Conservation (phyloP, 805 yeast genomes). For the Lachancea nothofagi region DNA sequence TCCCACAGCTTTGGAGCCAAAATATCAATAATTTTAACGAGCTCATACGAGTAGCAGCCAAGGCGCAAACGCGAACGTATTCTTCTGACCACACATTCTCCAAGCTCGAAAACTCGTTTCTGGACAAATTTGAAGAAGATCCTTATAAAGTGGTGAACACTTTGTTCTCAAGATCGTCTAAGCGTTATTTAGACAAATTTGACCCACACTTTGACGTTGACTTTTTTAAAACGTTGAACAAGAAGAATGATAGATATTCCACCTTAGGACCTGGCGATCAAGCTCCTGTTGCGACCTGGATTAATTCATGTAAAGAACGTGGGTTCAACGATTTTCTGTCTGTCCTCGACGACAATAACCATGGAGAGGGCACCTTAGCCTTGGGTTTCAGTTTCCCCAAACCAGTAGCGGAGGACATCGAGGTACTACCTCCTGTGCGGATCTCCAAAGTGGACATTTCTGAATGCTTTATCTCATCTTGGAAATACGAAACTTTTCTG, state of each 20-base stretch:
- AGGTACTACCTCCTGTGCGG: constrained; percentile 31
- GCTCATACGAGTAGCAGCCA: constrained; percentile 34
- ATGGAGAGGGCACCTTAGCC: constrained; percentile 19
- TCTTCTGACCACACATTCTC: constrained; percentile 34
- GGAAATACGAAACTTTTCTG: constrained; percentile 37
- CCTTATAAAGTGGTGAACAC: constrained; percentile 34
- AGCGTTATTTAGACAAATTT: constrained; percentile 31
- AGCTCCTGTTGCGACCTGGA: constrained; percentile 23
- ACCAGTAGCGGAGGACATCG: constrained; percentile 5
- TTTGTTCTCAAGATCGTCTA: constrained; percentile 35
- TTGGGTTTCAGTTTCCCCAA: constrained; percentile 13
- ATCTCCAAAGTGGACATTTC: constrained; percentile 35
- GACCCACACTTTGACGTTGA: constrained; percentile 30
- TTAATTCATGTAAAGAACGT: constrained; percentile 20
- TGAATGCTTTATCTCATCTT: constrained; percentile 37
- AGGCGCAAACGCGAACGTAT: constrained; percentile 32
- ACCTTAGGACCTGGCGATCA: constrained; percentile 19
- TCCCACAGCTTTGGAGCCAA: constrained; percentile 20
- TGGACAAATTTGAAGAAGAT: constrained; percentile 38
- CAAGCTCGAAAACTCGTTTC: constrained; percentile 37
- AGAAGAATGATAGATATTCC: constrained; percentile 21
- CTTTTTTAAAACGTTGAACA: constrained; percentile 24
- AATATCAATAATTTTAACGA: constrained; percentile 29
- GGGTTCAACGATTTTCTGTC: constrained; percentile 19
- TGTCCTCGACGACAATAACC: constrained; percentile 17